Conservation (phyloP, 78 protist genomes). For the Tieghemostelium lacteum region DNA sequence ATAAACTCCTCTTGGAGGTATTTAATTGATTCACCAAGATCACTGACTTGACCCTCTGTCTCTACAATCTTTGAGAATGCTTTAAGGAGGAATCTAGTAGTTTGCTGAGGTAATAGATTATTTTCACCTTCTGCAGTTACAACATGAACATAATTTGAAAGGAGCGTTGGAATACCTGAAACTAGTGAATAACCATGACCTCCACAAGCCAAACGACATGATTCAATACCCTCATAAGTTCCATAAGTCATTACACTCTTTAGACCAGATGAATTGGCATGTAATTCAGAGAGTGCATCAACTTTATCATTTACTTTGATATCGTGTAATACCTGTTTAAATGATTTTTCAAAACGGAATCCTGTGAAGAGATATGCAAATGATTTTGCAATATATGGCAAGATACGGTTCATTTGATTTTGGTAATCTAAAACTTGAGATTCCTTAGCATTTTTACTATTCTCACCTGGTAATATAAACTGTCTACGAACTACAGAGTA, state of each 20-base stretch:
- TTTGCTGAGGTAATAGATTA: slow-evolving; percentile 74
- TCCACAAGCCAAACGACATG: slow-evolving; percentile 83
- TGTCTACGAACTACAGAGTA: slow-evolving; percentile 85
- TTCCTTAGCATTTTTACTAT: background rate
- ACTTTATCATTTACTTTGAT: slow-evolving; percentile 20
- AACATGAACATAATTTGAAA: background rate
- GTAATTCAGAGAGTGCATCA: slow-evolving; percentile 76
- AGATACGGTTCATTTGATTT: slow-evolving; percentile 49
- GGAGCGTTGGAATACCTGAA: slow-evolving; percentile 61
- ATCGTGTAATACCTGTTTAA: slow-evolving; percentile 7
- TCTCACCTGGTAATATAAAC: background rate
- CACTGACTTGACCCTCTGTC: background rate
- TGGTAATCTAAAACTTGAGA: slow-evolving; percentile 33
- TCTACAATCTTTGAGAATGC: background rate
- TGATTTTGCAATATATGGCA: slow-evolving; percentile 53
- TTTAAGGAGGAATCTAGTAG: slow-evolving; percentile 77
- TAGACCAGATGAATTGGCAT: slow-evolving; percentile 87
- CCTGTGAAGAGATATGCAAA: slow-evolving; percentile 53
- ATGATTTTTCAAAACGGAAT: background rate
- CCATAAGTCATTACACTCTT: slow-evolving; percentile 77
- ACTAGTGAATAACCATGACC: slow-evolving; percentile 88
- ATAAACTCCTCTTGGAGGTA: slow-evolving; percentile 7
- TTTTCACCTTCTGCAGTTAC: slow-evolving; percentile 81
- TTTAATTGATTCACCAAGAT: slow-evolving; percentile 20
- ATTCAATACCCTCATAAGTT: slow-evolving; percentile 78